Conservation (phyloP, 139 green algal genomes). For the Chlorella sp. region DNA sequence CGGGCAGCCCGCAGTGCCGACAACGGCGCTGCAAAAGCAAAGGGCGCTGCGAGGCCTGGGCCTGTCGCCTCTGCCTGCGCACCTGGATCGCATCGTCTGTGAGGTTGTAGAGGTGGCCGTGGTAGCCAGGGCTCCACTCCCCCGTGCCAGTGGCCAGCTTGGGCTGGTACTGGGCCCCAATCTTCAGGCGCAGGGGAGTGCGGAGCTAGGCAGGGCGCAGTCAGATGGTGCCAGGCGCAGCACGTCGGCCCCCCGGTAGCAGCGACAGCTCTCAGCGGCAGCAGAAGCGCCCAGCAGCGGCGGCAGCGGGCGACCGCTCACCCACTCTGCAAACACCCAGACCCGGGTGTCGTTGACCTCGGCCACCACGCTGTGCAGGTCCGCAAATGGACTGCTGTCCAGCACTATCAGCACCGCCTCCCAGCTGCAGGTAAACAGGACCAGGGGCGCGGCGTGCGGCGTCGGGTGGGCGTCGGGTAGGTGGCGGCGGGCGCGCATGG, state of each 20-base stretch:
- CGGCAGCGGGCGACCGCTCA: constrained; percentile 28
- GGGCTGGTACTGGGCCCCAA: constrained; percentile 59
- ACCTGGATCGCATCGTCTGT: constrained; percentile 75
- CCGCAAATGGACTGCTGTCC: constrained; percentile 69
- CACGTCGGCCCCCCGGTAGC: too few species aligned
- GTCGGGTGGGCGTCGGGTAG: not conserved
- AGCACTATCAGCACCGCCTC: constrained; percentile 72
- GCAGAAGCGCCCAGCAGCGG: not conserved
- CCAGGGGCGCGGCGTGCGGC: not conserved
- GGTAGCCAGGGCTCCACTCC: constrained; percentile 67
- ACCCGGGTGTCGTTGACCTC: constrained; percentile 61
- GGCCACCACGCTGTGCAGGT: constrained; percentile 66
- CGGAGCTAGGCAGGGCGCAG: not conserved
- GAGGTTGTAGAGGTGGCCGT: constrained; percentile 80
- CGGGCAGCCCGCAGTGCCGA: too few species aligned
- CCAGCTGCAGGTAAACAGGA: constrained; percentile 54
- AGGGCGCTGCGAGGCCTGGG: too few species aligned
- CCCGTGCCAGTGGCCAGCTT: constrained; percentile 45
- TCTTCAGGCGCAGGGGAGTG: constrained; percentile 24
- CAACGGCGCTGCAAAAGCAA: too few species aligned
- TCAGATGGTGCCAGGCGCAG: too few species aligned
- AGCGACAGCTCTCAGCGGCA: too few species aligned
- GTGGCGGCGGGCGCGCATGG: not conserved
- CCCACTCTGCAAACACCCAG: constrained; percentile 78
- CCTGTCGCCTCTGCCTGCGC: too few species aligned